A percentile compares a stretch with the other conserved stretches of the same genome.
Conservation (phyloP, 495 filamentous ascomycete genomes). For the Neurospora sp. region DNA sequence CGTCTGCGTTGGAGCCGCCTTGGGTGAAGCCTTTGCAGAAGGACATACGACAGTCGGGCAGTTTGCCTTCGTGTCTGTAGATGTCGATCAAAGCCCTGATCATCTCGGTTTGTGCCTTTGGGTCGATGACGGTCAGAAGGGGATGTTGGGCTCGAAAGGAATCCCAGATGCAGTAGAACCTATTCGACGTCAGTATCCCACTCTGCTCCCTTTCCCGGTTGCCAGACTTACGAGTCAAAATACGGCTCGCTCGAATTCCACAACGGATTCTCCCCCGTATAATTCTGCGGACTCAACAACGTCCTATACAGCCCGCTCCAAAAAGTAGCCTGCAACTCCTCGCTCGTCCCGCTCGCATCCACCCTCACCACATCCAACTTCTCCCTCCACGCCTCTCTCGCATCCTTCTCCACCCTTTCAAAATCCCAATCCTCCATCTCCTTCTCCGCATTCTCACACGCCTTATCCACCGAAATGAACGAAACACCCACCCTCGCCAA, state of each 20-base stretch:
- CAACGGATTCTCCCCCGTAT: conserved; percentile 63
- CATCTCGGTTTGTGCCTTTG: conserved; percentile 54
- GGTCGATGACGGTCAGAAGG: conserved; percentile 58
- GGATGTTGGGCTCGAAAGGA: conserved; percentile 62
- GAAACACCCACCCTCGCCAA: conserved; percentile 55
- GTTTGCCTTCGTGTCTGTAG: conserved; percentile 52
- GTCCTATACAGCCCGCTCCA: conserved; percentile 61
- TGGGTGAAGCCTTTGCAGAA: conserved; percentile 62
- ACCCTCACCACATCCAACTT: conserved; percentile 50
- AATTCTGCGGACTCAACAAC: conserved; percentile 60
- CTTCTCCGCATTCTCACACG: conserved; percentile 52
- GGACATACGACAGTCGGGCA: conserved; percentile 49
- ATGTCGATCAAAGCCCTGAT: conserved; percentile 57
- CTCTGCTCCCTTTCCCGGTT: conserved; percentile 18
- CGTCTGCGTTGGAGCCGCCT: conserved; percentile 66
- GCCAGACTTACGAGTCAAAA: conserved; percentile 47
- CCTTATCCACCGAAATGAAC: conserved; percentile 51
- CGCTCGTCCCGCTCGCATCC: conserved; percentile 41
- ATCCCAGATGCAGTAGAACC: conserved; percentile 69
- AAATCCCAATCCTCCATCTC: conserved; percentile 57
- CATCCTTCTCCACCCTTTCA: conserved; percentile 38
- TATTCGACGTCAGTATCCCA: background rate
- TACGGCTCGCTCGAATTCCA: conserved; percentile 68
- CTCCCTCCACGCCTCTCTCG: conserved; percentile 47
- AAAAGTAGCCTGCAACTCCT: conserved; percentile 50